These are phyloP conservation scores for Aspergillus jensenii DNA, from an alignment of 2,329 filamentous ascomycete species.

Conservation along the genomic window DNA sequence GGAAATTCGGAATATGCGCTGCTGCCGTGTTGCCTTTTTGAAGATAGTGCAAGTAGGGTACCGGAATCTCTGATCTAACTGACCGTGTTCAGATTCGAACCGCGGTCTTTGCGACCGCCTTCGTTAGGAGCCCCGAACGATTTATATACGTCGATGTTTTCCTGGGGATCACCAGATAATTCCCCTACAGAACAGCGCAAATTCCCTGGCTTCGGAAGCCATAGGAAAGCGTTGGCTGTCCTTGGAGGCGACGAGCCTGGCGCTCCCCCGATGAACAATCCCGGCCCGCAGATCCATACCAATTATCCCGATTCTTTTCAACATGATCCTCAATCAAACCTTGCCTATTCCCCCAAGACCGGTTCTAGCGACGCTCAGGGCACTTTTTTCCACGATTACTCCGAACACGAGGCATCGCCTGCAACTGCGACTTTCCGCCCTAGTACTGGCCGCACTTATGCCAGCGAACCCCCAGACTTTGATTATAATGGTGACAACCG, in stretches of 20 bases:
- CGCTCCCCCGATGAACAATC: conserved; percentile 20
- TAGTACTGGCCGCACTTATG: conserved; percentile 51
- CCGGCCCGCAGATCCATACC: conserved; percentile 23
- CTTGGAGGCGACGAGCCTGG: conserved; percentile 30
- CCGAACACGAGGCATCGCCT: conserved; percentile 51
- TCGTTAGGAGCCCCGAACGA: conserved; percentile 23
- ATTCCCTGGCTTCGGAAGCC: conserved; percentile 31
- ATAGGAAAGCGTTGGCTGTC: conserved; percentile 35
- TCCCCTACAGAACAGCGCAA: conserved; percentile 40
- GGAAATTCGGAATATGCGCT: neutral
- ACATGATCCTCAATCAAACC: conserved; percentile 31
- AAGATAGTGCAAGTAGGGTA: neutral
- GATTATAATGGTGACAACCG: conserved; percentile 69
- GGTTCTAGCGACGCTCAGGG: conserved; percentile 29
- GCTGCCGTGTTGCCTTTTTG: neutral
- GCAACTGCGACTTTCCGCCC: conserved; percentile 69
- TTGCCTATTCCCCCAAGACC: conserved; percentile 28
- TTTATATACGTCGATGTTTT: conserved; percentile 33
- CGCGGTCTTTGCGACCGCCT: conserved; percentile 20
- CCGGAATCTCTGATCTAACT: conserved; percentile 5
- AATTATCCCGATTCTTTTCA: conserved; percentile 20
- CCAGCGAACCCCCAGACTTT: conserved; percentile 62
- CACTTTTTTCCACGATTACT: conserved; percentile 40
- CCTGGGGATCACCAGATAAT: conserved; percentile 37
- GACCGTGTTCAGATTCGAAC: conserved; percentile 23